These are phyloP conservation scores for Hanseniaspora taiwanica DNA, from an alignment of 805 yeast genomes.

Conservation along the genomic window DNA sequence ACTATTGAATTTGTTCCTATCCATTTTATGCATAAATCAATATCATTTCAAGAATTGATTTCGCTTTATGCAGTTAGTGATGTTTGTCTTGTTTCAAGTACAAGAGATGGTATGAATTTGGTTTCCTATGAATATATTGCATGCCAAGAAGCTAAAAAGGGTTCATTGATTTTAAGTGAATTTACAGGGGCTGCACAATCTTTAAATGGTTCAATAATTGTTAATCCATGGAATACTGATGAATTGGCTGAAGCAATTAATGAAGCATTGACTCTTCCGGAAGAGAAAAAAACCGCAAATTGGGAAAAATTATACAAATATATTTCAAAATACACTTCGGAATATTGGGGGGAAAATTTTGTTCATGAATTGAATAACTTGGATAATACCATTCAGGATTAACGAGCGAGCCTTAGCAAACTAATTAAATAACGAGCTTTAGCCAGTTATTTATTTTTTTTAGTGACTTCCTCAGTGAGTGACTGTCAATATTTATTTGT, in stretches of 20 bases:
- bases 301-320: conserved; percentile 77
- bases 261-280: conserved; percentile 76
- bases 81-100: conserved; percentile 83
- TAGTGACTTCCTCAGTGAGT: too few species aligned
- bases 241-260: conserved; percentile 76
- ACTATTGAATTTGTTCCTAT: conserved; percentile 96
- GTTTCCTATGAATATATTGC: conserved; percentile 96
- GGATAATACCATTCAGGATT: conserved; percentile 10
- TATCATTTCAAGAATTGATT: conserved; percentile 83
- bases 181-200: conserved; percentile 99
- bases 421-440: background rate
- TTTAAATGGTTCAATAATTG: conserved; percentile 82
- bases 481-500: too few species aligned
- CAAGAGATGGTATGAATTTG: conserved; percentile 97
- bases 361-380: conserved; percentile 65
- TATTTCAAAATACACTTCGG: conserved; percentile 86
- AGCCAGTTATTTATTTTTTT: background rate
- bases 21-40: conserved; percentile 87
- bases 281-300: conserved; percentile 65
- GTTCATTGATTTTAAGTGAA: conserved; percentile 79
- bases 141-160: conserved; percentile 77
- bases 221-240: conserved; percentile 98
- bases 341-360: conserved; percentile 94
- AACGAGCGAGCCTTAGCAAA: too few species aligned
- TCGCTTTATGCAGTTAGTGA: conserved; percentile 78